Conservation (phyloP, 768 basidiomycete genomes). For the Collybia nuda region DNA sequence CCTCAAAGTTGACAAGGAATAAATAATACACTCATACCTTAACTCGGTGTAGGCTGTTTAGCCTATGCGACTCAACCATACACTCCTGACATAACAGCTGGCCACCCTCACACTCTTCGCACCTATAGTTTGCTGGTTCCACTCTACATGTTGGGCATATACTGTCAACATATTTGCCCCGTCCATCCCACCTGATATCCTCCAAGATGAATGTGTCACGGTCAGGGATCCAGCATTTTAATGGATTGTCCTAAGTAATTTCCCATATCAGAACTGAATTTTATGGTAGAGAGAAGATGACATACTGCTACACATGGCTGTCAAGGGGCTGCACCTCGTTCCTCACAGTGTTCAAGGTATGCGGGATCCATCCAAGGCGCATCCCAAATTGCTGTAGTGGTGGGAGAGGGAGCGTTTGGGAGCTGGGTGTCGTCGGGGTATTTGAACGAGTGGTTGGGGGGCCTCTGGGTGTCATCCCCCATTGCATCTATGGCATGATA, state of each 20-base stretch:
- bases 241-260: background rate
- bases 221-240: conserved; percentile 1
- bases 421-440: too few species aligned
- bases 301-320: background rate
- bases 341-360: background rate
- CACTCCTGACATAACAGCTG: conserved; percentile 3
- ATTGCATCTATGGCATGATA: background rate
- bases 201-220: conserved; percentile 3
- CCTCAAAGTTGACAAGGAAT: too few species aligned
- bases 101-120: conserved; percentile 1
- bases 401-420: background rate
- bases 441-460: too few species aligned
- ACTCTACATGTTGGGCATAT: conserved; percentile 1
- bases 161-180: background rate
- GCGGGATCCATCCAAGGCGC: background rate
- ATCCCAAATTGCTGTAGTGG: too few species aligned
- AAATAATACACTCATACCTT: background rate
- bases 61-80: background rate
- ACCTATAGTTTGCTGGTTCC: background rate
- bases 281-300: too few species aligned
- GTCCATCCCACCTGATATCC: conserved; percentile 3
- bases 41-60: conserved; percentile 2
- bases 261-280: background rate
- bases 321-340: background rate
- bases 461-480: background rate